Conservation (phyloP, 164 flowering plant genomes). For the Nelumbo lutea region DNA sequence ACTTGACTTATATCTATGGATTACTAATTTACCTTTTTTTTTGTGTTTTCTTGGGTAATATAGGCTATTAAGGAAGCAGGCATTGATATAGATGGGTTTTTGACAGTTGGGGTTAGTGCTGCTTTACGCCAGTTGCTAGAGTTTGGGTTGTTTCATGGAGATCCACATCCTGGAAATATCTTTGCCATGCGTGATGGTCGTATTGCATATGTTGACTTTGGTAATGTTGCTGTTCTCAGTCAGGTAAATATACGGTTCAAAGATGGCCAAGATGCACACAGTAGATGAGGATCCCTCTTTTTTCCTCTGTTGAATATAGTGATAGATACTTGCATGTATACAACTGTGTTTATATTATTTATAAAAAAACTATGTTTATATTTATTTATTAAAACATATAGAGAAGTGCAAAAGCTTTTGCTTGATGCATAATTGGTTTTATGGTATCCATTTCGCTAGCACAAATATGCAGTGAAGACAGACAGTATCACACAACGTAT, state of each 20-base stretch:
- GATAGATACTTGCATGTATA: too few species aligned
- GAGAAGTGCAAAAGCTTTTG: too few species aligned
- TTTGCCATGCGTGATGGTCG: slow-evolving; percentile 99
- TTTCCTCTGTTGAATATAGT: background rate
- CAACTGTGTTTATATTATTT: too few species aligned
- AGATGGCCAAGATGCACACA: background rate
- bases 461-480: too few species aligned
- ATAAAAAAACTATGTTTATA: too few species aligned
- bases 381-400: too few species aligned
- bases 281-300: background rate
- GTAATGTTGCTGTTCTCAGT: slow-evolving; percentile 97
- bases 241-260: slow-evolving; percentile 45
- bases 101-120: slow-evolving; percentile 98
- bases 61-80: slow-evolving; percentile 90
- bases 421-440: too few species aligned
- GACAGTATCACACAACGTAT: too few species aligned
- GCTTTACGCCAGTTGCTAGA: slow-evolving; percentile 91
- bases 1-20: background rate
- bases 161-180: slow-evolving; percentile 98
- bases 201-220: slow-evolving; percentile 97
- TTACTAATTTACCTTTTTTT: background rate
- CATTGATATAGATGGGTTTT: slow-evolving; percentile 78
- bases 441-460: too few species aligned
- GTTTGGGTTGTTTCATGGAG: slow-evolving; percentile 97
- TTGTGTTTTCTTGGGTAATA: background rate